Evolutionary conservation across 352 stramenopile species (phyloP).

Genomic region (Globisporangium megalacanthum): DNA sequence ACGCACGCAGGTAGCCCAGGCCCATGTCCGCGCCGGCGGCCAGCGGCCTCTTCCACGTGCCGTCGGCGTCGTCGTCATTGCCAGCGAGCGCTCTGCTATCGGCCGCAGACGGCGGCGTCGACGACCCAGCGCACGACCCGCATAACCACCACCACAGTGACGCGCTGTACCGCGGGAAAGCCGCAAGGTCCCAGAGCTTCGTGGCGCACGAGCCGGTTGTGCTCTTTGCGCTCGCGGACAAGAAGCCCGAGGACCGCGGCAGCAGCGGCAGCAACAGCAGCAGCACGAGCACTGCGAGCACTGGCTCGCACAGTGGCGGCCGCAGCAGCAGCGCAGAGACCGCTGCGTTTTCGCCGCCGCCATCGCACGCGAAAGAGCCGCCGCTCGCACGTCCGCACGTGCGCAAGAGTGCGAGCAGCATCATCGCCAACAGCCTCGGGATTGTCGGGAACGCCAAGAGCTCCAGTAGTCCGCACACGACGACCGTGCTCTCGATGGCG

Average conservation of each 20-base stretch:
- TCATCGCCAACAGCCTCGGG: constrained; percentile 15
- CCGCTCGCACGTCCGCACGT: constrained; percentile 5
- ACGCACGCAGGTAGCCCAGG: neutral
- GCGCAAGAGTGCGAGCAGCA: constrained; percentile 17
- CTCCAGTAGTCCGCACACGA: constrained; percentile 4
- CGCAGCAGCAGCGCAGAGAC: neutral
- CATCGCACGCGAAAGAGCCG: constrained; percentile 1
- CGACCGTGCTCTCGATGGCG: constrained; percentile 19
- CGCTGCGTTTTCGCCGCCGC: neutral
- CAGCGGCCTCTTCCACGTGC: constrained; percentile 23
- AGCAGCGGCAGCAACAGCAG: constrained; percentile 18
- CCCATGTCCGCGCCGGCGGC: constrained; percentile 9
- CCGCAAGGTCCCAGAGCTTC: constrained; percentile 16
- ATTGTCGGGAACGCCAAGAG: constrained; percentile 10
- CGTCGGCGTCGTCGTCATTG: constrained; percentile 9
- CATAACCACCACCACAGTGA: neutral
- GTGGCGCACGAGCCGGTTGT: constrained; percentile 13
- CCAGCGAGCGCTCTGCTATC: constrained; percentile 18
- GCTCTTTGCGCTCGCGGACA: constrained; percentile 12
- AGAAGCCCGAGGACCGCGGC: constrained; percentile 17
- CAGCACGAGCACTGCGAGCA: constrained; percentile 16
- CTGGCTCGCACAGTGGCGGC: constrained; percentile 8
- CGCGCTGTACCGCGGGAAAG: constrained; percentile 1
- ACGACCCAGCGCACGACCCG: neutral
- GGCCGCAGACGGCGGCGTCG: constrained; percentile 11